Evolutionary conservation across 2,329 filamentous ascomycete species (phyloP).

Genomic region (Plectosphaerella plurivora): DNA sequence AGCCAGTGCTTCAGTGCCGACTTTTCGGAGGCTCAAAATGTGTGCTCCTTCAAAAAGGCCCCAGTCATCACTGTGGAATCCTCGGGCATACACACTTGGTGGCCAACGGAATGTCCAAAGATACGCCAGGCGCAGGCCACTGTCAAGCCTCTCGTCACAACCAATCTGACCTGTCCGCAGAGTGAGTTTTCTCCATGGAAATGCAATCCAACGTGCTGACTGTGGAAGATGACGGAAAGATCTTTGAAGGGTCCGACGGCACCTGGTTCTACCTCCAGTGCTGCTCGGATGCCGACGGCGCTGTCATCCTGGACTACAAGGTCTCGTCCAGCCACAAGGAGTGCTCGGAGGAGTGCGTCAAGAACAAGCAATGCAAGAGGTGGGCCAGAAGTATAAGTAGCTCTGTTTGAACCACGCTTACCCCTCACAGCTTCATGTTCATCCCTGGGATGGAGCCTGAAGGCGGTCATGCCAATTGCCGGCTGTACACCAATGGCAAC

Average conservation of each 20-base stretch:
- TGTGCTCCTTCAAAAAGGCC: constrained; percentile 3
- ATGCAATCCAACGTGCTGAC: background rate
- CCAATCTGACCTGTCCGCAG: background rate
- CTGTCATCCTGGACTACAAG: constrained; percentile 4
- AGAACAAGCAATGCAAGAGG: constrained; percentile 10
- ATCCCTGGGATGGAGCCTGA: background rate
- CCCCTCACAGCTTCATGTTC: background rate
- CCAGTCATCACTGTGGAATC: no score
- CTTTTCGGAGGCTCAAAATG: no score
- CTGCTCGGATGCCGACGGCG: constrained; percentile 8
- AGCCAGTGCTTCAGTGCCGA: constrained; percentile 3
- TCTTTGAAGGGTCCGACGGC: constrained; percentile 11
- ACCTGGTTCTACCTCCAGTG: constrained; percentile 14
- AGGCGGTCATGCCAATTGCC: constrained; percentile 8
- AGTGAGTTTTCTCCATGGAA: background rate
- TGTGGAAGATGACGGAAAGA: constrained; percentile 9
- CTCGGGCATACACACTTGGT: background rate
- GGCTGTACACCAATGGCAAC: constrained; percentile 8
- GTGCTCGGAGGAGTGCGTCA: constrained; percentile 9
- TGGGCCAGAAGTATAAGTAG: background rate
- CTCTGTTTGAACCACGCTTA: background rate
- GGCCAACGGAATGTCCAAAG: background rate
- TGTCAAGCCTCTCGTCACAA: background rate
- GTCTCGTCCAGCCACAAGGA: constrained; percentile 5
- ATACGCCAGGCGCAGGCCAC: background rate